Conservation (phyloP, 768 basidiomycete genomes). For the Pulveroboletus frians region DNA sequence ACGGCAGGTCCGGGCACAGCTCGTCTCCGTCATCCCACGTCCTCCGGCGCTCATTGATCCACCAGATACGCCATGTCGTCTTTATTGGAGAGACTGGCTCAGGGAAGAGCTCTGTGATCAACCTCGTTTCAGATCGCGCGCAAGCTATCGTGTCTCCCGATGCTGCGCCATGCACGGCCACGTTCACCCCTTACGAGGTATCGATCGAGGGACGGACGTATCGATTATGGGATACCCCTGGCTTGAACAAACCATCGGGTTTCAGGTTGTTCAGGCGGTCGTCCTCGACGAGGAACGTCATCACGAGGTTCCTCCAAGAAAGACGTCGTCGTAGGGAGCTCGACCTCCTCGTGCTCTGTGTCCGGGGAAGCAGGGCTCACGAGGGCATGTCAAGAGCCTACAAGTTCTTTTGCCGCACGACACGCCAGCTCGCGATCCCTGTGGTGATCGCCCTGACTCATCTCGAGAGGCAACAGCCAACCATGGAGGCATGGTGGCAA, state of each 20-base stretch:
- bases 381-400: constrained; percentile 14
- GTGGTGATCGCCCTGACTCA: constrained; percentile 36
- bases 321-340: constrained; percentile 20
- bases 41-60: not conserved
- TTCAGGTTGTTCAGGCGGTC: constrained; percentile 8
- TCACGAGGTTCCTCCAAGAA: constrained; percentile 32
- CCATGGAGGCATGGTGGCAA: constrained; percentile 34
- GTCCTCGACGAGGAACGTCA: not conserved
- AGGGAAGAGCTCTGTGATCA: constrained; percentile 41
- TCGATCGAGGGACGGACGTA: constrained; percentile 13
- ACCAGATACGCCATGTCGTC: constrained; percentile 27
- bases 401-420: constrained; percentile 25
- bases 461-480: constrained; percentile 28
- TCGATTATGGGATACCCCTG: constrained; percentile 32
- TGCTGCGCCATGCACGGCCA: constrained; percentile 30
- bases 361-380: constrained; percentile 16
- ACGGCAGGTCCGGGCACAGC: constrained; percentile 5
- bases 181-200: constrained; percentile 20
- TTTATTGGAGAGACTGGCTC: constrained; percentile 34
- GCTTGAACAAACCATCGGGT: constrained; percentile 16
- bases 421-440: constrained; percentile 32
- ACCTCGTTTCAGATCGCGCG: constrained; percentile 30
- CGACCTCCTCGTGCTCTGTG: constrained; percentile 22
- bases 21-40: not conserved
- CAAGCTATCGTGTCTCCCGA: constrained; percentile 26